Percentiles rank a stretch among this genome's conserved stretches.
Conservation (phyloP, 192 early-diverging fungal species). For the Kappamyces sp. region DNA sequence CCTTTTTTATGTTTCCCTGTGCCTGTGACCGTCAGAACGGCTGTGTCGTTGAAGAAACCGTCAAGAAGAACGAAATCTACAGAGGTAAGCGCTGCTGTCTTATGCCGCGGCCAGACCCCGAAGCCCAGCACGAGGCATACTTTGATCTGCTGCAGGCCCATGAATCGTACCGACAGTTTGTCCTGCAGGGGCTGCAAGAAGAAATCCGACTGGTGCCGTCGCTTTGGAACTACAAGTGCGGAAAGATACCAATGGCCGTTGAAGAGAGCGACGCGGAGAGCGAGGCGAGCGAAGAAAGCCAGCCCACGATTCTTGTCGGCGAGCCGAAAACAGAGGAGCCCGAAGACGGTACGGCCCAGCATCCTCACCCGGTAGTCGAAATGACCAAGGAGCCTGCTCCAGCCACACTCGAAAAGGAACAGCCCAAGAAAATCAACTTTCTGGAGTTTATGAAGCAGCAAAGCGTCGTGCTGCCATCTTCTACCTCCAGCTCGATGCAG, state of each 20-base stretch:
- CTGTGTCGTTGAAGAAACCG: neutral
- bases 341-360: neutral
- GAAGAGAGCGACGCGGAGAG: neutral
- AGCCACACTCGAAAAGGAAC: neutral
- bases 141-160: neutral
- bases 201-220: neutral
- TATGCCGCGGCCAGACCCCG: neutral
- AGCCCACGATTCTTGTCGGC: neutral
- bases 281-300: neutral
- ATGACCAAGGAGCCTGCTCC: too few species aligned
- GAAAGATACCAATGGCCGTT: too few species aligned
- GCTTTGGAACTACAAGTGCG: neutral
- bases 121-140: neutral
- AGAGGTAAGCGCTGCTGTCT: neutral
- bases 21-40: neutral
- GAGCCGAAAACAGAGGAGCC: neutral
- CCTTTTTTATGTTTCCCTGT: neutral
- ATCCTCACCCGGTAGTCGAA: too few species aligned
- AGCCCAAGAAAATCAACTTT: neutral
- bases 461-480: too few species aligned
- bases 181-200: neutral
- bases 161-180: neutral
- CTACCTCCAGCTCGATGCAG: too few species aligned
- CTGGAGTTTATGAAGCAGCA: constrained; percentile 13
- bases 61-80: neutral